These are phyloP conservation scores for Talaromyces sp. DNA, from an alignment of 2,329 filamentous ascomycete species.

Conservation along the genomic window DNA sequence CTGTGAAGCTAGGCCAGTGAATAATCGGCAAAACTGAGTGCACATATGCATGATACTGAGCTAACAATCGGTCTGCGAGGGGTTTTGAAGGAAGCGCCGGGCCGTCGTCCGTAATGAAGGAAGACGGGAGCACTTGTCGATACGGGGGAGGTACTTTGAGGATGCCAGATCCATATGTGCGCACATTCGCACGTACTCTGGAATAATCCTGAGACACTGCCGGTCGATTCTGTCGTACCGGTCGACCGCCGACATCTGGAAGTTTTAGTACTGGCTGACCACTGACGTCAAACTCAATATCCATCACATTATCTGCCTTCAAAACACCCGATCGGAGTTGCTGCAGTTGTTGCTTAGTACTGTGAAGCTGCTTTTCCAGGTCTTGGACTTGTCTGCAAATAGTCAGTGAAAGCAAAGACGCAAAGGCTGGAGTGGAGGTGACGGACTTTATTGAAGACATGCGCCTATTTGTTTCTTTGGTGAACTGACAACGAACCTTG, in stretches of 20 bases:
- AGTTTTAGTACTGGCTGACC: conserved; percentile 51
- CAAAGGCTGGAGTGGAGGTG: conserved; percentile 6
- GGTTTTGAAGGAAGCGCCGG: conserved; percentile 66
- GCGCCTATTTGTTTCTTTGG: conserved; percentile 94
- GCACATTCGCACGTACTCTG: conserved; percentile 66
- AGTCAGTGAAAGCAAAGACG: conserved; percentile 1
- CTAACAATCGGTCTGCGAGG: conserved; percentile 65
- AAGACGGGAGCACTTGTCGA: conserved; percentile 48
- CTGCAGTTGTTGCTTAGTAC: conserved; percentile 72
- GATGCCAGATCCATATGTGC: conserved; percentile 68
- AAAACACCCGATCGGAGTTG: conserved; percentile 63
- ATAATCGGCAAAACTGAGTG: conserved; percentile 80
- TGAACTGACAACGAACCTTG: conserved; percentile 97
- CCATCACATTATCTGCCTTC: conserved; percentile 44
- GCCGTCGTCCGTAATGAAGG: conserved; percentile 48
- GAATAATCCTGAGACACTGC: conserved; percentile 63
- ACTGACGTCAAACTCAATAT: conserved; percentile 36
- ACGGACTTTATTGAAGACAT: conserved; percentile 95
- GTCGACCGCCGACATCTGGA: conserved; percentile 61
- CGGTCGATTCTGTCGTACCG: conserved; percentile 58
- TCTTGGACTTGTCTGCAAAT: conserved; percentile 73
- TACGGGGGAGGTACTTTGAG: conserved; percentile 71
- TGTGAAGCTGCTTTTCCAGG: conserved; percentile 81
- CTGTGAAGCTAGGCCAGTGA: conserved; percentile 79
- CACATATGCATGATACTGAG: conserved; percentile 68